Conservation (phyloP, 352 stramenopile species). For the Phytophthora pinifolia region DNA sequence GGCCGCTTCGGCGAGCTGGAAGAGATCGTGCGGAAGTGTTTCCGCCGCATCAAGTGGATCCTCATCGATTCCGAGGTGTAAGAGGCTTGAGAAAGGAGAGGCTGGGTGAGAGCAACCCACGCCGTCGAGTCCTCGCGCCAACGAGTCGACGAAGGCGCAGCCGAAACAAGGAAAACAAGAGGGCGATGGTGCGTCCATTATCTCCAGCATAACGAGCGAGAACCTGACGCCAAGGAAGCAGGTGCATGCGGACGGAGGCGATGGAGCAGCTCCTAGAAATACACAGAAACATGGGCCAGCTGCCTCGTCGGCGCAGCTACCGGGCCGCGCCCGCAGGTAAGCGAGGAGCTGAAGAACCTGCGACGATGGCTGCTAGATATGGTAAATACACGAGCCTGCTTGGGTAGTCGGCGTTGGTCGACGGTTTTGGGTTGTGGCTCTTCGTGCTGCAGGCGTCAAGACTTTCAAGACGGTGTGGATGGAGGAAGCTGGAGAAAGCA, state of each 20-base stretch:
- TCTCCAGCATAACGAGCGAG: constrained; percentile 9
- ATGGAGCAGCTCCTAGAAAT: constrained; percentile 31
- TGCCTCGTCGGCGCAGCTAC: constrained; percentile 10
- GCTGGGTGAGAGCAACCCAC: not conserved
- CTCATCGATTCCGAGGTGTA: constrained; percentile 90
- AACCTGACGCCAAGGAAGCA: constrained; percentile 7
- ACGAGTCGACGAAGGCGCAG: not conserved
- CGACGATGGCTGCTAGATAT: constrained; percentile 20
- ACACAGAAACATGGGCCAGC: constrained; percentile 24
- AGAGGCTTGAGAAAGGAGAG: constrained; percentile 9
- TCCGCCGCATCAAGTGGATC: constrained; percentile 92
- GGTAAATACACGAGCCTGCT: constrained; percentile 19
- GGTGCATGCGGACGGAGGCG: constrained; percentile 6
- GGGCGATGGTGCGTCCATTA: constrained; percentile 5
- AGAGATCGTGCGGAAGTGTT: constrained; percentile 91
- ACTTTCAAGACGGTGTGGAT: too few relatives aligned
- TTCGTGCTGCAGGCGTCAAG: constrained; percentile 1
- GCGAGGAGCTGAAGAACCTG: constrained; percentile 6
- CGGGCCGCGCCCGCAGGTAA: not conserved
- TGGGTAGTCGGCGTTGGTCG: constrained; percentile 12
- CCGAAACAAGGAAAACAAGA: constrained; percentile 16
- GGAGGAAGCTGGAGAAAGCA: too few relatives aligned
- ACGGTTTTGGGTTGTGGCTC: constrained; percentile 16
- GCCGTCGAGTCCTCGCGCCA: not conserved
- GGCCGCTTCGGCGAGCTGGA: constrained; percentile 81